phyloP scores from a whole-genome alignment of 2,329 filamentous ascomycete species.

The Tympanopsis confertula region DNA sequence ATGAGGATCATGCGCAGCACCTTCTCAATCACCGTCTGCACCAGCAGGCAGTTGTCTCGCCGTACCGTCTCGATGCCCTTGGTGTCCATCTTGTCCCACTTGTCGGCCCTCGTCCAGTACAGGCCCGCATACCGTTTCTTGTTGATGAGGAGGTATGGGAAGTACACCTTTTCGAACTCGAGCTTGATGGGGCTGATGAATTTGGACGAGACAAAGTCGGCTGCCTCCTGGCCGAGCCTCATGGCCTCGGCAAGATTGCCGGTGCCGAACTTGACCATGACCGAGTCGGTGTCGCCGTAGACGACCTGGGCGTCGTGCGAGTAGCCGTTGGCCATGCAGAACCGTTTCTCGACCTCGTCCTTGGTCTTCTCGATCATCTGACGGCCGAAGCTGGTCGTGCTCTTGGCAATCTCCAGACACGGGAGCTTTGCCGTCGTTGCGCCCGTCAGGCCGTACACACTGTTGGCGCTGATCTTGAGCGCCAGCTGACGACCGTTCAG shows the following conservation, averaged over 20 bases:
- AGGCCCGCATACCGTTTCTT: constrained; percentile 97
- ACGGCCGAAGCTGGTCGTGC: constrained; percentile 90
- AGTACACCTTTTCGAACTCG: constrained; percentile 99
- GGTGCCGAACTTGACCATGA: constrained; percentile 98
- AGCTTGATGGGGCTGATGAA: constrained; percentile 96
- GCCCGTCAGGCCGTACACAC: constrained; percentile 92
- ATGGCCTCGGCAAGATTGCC: constrained; percentile 78
- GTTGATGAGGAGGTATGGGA: constrained; percentile 95
- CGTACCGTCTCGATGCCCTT: constrained; percentile 98
- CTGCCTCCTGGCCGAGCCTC: constrained; percentile 89
- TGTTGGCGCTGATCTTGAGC: constrained; percentile 93
- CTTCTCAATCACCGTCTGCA: constrained; percentile 95
- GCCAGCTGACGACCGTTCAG: constrained; percentile 93
- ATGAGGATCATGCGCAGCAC: constrained; percentile 92
- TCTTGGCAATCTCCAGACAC: constrained; percentile 88
- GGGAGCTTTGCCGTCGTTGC: constrained; percentile 92
- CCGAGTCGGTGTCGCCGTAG: constrained; percentile 97
- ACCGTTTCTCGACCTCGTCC: constrained; percentile 80
- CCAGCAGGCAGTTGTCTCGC: constrained; percentile 87
- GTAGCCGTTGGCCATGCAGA: constrained; percentile 89
- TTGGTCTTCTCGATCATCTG: constrained; percentile 99
- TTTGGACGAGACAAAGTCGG: constrained; percentile 76
- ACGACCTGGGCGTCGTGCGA: constrained; percentile 91
- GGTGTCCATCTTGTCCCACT: constrained; percentile 99
- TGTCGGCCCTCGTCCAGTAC: constrained; percentile 88